These are phyloP conservation scores for Protomyces inundatus DNA, from an alignment of 1,139 yeast species.

Conservation along the genomic window DNA sequence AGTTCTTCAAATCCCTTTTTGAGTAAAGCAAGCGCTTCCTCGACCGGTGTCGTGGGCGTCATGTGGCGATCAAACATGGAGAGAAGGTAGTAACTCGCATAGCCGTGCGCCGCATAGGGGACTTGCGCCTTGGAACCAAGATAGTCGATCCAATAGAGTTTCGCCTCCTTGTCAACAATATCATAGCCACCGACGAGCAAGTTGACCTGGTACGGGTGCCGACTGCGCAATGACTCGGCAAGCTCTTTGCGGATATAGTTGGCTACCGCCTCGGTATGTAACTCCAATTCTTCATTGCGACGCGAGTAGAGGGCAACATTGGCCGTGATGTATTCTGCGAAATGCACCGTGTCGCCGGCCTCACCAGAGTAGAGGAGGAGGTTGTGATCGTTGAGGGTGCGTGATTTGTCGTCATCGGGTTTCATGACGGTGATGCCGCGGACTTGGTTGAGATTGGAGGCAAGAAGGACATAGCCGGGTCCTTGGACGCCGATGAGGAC, in stretches of 20 bases:
- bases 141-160: constrained; percentile 86
- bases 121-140: constrained; percentile 84
- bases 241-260: constrained; percentile 82
- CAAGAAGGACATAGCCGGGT: constrained; percentile 38
- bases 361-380: constrained; percentile 92
- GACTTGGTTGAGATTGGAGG: constrained; percentile 89
- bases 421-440: constrained; percentile 89
- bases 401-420: constrained; percentile 81
- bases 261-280: constrained; percentile 79
- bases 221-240: constrained; percentile 79
- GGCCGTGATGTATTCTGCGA: constrained; percentile 50
- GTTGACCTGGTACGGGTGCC: constrained; percentile 91
- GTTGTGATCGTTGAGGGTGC: constrained; percentile 67
- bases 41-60: constrained; percentile 65
- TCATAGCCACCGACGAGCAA: constrained; percentile 83
- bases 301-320: constrained; percentile 59
- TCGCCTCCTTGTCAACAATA: constrained; percentile 55
- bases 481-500: constrained; percentile 25
- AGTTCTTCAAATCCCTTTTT: constrained; percentile 72
- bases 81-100: constrained; percentile 89
- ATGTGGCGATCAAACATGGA: constrained; percentile 89
- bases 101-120: constrained; percentile 96
- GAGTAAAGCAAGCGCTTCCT: constrained; percentile 74
- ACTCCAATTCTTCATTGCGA: constrained; percentile 67
- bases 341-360: constrained; percentile 71